Evolutionary conservation across 176 grass and related monocot genomes (phyloP).

Genomic region (Triticum monococcum): DNA sequence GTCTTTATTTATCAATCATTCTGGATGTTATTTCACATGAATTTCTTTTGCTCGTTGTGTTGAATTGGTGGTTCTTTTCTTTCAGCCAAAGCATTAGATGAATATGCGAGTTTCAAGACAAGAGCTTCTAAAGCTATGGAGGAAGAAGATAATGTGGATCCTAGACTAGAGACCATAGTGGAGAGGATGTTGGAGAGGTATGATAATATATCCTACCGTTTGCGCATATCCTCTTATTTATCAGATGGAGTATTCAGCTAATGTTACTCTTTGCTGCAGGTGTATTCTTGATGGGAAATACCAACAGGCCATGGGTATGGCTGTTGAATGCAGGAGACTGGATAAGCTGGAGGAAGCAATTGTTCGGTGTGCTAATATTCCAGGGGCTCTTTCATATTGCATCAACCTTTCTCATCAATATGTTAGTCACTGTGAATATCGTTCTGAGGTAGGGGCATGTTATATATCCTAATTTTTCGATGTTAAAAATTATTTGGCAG

Average conservation of each 20-base stretch:
- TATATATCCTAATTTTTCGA: neutral
- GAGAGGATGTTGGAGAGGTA: conserved; percentile 98
- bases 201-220: conserved; percentile 17
- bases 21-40: neutral
- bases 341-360: conserved; percentile 93
- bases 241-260: conserved; percentile 14
- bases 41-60: conserved; percentile 16
- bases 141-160: conserved; percentile 72
- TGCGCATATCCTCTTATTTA: neutral
- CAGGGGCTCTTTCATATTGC: conserved; percentile 81
- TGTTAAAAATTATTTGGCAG: neutral
- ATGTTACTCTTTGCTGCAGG: conserved; percentile 45
- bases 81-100: conserved; percentile 93
- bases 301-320: conserved; percentile 98
- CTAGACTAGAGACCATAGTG: conserved; percentile 88
- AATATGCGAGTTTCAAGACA: conserved; percentile 80
- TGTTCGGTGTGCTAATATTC: conserved; percentile 82
- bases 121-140: conserved; percentile 60
- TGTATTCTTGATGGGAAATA: conserved; percentile 95
- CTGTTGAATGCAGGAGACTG: conserved; percentile 89
- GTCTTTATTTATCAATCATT: conserved; percentile 18
- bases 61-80: conserved; percentile 22
- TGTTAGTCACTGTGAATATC: conserved; percentile 94
- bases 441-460: conserved; percentile 72
- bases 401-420: conserved; percentile 92